Evolutionary conservation across 768 basidiomycete genomes (phyloP).

Genomic region (Mycena indigotica): DNA sequence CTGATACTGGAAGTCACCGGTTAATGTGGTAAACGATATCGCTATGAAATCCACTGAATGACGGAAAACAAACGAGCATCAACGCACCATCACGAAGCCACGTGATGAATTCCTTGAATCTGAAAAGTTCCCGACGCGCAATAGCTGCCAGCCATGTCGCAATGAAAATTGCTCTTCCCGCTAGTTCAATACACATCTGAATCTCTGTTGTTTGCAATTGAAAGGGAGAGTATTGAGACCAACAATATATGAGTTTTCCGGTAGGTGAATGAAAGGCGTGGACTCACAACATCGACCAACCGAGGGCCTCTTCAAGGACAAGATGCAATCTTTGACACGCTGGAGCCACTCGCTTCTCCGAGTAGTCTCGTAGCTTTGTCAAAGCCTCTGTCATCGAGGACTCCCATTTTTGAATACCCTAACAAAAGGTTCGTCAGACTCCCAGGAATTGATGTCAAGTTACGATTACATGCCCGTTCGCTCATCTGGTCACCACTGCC

Average conservation of each 20-base stretch:
- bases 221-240: slow-evolving; percentile 61
- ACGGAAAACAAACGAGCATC: slow-evolving; percentile 12
- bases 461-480: slow-evolving; percentile 60
- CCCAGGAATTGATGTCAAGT: slow-evolving; percentile 6
- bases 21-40: slow-evolving; percentile 53
- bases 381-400: slow-evolving; percentile 69
- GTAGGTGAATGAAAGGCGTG: slow-evolving; percentile 2
- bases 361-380: slow-evolving; percentile 70
- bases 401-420: slow-evolving; percentile 88
- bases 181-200: slow-evolving; percentile 52
- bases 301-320: slow-evolving; percentile 74
- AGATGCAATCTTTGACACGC: slow-evolving; percentile 78
- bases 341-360: slow-evolving; percentile 69
- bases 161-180: slow-evolving; percentile 60
- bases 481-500: slow-evolving; percentile 80
- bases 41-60: slow-evolving; percentile 34
- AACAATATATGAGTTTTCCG: slow-evolving; percentile 33
- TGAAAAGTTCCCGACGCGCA: slow-evolving; percentile 66
- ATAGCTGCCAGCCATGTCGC: slow-evolving; percentile 69
- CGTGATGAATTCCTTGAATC: slow-evolving; percentile 77
- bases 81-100: slow-evolving; percentile 75
- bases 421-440: slow-evolving; percentile 26
- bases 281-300: slow-evolving; percentile 73
- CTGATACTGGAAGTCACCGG: slow-evolving; percentile 51
- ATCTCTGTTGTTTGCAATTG: slow-evolving; percentile 55